A percentile compares a stretch with the other conserved stretches of the same genome.
Evolutionary conservation across 208 protist species (phyloP).

Genomic region (Crithidia sp.): DNA sequence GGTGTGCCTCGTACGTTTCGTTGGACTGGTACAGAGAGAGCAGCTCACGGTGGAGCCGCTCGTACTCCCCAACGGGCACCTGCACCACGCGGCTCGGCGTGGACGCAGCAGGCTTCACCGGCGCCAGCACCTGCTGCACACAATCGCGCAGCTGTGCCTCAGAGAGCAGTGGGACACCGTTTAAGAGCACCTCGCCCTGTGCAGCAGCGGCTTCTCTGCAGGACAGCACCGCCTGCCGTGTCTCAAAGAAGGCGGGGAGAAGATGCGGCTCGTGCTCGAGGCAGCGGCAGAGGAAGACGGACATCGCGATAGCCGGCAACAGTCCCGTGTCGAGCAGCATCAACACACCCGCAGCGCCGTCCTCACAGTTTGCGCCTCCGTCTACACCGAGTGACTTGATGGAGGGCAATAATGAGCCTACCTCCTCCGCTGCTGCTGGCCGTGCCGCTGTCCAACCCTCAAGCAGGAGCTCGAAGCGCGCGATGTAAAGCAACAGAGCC

Average conservation of each 20-base stretch:
- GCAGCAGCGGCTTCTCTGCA: background rate
- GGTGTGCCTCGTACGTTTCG: constrained; percentile 27
- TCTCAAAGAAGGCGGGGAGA: constrained; percentile 9
- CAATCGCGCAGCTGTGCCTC: constrained; percentile 15
- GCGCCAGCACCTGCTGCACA: constrained; percentile 3
- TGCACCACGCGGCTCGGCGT: constrained; percentile 8
- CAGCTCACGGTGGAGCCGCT: constrained; percentile 35
- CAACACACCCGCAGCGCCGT: constrained; percentile 7
- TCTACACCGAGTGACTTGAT: constrained; percentile 3
- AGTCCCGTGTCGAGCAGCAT: constrained; percentile 12
- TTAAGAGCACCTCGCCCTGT: background rate
- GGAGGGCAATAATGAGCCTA: background rate
- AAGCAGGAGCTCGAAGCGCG: constrained; percentile 25
- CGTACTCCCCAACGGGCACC: constrained; percentile 25
- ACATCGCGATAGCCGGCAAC: constrained; percentile 14
- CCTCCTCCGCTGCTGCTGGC: background rate
- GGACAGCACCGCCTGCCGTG: constrained; percentile 8
- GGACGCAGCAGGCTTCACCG: background rate
- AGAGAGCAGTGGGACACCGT: constrained; percentile 7
- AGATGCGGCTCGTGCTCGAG: constrained; percentile 15
- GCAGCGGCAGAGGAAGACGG: constrained; percentile 5
- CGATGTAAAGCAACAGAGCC: constrained; percentile 19
- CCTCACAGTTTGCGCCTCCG: background rate
- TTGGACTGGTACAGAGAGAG: constrained; percentile 41
- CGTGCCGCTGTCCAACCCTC: background rate